Evolutionary conservation across 73 alveolate species (phyloP).

Genomic region (Breviolum minutum): DNA sequence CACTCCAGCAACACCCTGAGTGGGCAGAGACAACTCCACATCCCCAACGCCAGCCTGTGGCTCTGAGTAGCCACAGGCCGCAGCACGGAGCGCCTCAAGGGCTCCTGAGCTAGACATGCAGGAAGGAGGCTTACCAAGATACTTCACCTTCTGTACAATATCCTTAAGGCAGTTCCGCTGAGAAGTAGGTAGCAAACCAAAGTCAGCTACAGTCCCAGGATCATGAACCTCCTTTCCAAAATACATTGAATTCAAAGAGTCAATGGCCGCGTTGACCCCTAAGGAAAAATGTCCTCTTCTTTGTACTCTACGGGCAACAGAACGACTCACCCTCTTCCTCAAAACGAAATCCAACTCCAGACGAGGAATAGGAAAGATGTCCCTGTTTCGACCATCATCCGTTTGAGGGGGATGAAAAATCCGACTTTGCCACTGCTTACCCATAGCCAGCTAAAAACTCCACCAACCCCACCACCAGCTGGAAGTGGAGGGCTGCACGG

Average conservation of each 20-base stretch:
- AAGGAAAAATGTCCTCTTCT: background rate
- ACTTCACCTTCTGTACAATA: background rate
- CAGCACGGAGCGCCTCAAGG: constrained; percentile 57
- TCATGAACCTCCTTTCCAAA: background rate
- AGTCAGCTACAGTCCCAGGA: background rate
- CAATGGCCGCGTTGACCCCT: constrained; percentile 13
- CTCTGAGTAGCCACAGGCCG: background rate
- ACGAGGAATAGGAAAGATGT: constrained; percentile 29
- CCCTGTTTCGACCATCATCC: constrained; percentile 12
- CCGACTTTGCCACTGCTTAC: background rate
- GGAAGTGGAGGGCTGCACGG: background rate
- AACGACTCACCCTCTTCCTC: background rate
- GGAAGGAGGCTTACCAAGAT: background rate
- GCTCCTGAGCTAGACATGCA: background rate
- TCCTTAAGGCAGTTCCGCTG: background rate
- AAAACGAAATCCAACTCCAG: background rate
- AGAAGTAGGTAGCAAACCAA: background rate
- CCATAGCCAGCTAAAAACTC: background rate
- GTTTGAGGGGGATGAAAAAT: constrained; percentile 14
- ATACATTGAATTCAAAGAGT: background rate
- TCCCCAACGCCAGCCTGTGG: constrained; percentile 25
- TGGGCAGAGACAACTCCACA: constrained; percentile 7
- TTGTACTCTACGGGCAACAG: background rate
- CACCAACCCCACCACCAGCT: background rate
- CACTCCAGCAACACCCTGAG: background rate